These are phyloP conservation scores for Trichoderma polysporum DNA, from an alignment of 2,329 filamentous ascomycete species.

Conservation along the genomic window DNA sequence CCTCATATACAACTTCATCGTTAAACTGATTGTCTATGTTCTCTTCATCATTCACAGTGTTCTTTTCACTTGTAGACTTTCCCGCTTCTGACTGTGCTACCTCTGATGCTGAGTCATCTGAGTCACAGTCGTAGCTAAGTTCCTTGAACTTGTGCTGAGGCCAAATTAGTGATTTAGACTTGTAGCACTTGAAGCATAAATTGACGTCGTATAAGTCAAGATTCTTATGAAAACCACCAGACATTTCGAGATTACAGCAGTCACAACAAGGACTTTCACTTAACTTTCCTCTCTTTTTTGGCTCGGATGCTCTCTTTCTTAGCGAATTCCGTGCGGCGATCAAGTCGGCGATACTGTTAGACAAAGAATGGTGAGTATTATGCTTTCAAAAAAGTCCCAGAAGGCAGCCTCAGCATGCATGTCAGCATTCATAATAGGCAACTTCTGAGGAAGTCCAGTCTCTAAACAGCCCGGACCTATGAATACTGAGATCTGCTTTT, in stretches of 20 bases:
- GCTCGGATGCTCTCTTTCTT: not conserved
- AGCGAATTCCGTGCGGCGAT: no score
- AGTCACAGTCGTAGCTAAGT: not conserved
- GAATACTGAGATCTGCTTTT: not conserved
- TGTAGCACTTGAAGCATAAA: constrained; percentile 5
- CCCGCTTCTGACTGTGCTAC: not conserved
- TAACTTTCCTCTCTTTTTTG: not conserved
- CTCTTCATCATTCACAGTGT: not conserved
- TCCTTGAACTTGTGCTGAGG: not conserved
- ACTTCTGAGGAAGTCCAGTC: not conserved
- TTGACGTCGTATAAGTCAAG: not conserved
- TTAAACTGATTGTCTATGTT: not conserved
- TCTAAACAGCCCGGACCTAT: not conserved
- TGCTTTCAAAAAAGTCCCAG: not conserved
- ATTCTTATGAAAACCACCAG: not conserved
- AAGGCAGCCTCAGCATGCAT: not conserved
- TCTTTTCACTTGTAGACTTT: not conserved
- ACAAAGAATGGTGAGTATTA: not conserved
- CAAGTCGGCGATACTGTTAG: not conserved
- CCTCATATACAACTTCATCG: not conserved
- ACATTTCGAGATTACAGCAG: not conserved
- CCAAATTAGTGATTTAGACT: not conserved
- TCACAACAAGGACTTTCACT: not conserved
- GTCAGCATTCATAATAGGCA: not conserved
- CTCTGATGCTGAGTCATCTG: not conserved